Conservation (phyloP, 192 early-diverging fungal species). For the Martensiomyces pterosporus region DNA sequence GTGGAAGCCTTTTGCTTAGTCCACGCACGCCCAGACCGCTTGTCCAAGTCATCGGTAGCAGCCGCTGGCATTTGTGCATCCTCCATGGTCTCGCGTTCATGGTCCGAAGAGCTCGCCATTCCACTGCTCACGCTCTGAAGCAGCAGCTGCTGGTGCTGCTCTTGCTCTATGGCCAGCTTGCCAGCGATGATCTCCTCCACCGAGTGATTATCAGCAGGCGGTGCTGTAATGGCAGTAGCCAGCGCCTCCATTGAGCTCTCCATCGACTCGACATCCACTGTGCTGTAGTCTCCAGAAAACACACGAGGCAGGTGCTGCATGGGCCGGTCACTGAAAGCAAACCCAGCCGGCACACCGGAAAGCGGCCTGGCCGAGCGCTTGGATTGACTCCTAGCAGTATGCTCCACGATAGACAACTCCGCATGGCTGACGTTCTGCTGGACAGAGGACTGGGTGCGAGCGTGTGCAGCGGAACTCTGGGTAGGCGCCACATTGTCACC, state of each 20-base stretch:
- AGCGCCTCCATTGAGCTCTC: constrained; percentile 31
- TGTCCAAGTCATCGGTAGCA: too few relatives aligned
- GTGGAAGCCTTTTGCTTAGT: too few relatives aligned
- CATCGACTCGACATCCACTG: constrained; percentile 32
- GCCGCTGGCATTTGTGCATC: too few relatives aligned
- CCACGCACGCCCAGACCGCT: too few relatives aligned
- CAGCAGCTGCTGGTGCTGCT: background rate
- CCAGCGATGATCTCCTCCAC: constrained; percentile 43
- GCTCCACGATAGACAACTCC: too few relatives aligned
- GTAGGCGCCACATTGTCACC: too few relatives aligned
- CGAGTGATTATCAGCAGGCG: constrained; percentile 29
- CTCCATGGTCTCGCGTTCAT: too few relatives aligned
- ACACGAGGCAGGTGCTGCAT: constrained; percentile 43
- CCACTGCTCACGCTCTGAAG: background rate
- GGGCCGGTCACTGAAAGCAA: constrained; percentile 23
- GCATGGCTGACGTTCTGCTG: background rate
- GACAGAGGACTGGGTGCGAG: background rate
- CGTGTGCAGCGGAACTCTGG: too few relatives aligned
- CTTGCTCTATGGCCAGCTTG: constrained; percentile 11
- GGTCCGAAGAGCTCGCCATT: too few relatives aligned
- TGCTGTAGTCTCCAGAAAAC: constrained; percentile 45
- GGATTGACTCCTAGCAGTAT: background rate
- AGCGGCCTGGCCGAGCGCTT: constrained; percentile 15
- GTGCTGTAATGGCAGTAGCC: constrained; percentile 21
- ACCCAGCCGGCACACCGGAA: constrained; percentile 35